These are phyloP conservation scores for Microcyclospora tardicrescens DNA, from an alignment of 2,329 filamentous ascomycete genomes.

Conservation along the genomic window DNA sequence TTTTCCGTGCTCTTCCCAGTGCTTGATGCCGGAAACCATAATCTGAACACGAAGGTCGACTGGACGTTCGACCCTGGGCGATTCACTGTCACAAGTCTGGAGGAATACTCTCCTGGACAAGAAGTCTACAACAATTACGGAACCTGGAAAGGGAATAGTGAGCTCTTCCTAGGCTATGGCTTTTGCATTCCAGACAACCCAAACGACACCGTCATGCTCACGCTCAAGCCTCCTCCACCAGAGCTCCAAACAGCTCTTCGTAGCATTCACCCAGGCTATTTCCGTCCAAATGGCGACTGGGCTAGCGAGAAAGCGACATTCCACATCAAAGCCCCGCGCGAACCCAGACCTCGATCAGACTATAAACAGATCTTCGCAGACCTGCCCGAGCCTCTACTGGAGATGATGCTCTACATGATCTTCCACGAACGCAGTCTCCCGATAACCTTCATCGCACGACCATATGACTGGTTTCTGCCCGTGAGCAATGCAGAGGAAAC, in stretches of 20 bases:
- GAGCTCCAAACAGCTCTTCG: conserved; percentile 21
- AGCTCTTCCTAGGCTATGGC: conserved; percentile 40
- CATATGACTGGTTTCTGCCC: conserved; percentile 12
- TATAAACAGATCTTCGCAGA: conserved; percentile 12
- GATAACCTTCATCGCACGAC: conserved; percentile 17
- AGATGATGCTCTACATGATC: conserved; percentile 24
- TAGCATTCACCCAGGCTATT: conserved; percentile 21
- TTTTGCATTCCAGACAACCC: conserved; percentile 37
- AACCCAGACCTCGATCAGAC: conserved; percentile 1
- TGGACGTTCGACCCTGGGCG: conserved; percentile 31
- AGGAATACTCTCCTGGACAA: conserved; percentile 22
- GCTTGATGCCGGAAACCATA: conserved; percentile 38
- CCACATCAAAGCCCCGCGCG: conserved; percentile 16
- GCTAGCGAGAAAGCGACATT: conserved; percentile 25
- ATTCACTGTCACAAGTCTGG: conserved; percentile 27
- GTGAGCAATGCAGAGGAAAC: neutral
- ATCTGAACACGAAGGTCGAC: conserved; percentile 32
- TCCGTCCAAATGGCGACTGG: conserved; percentile 20
- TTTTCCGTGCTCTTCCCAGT: conserved; percentile 37
- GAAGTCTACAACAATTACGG: conserved; percentile 43
- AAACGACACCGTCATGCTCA: conserved; percentile 33
- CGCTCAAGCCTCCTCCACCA: conserved; percentile 28
- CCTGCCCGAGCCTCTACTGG: conserved; percentile 21
- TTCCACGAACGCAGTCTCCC: conserved; percentile 20
- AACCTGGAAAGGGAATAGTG: conserved; percentile 37